Percentiles rank a stretch among this genome's conserved stretches.
Conservation (phyloP, 192 early-diverging fungal genomes). For the Obelidium mucronatum region DNA sequence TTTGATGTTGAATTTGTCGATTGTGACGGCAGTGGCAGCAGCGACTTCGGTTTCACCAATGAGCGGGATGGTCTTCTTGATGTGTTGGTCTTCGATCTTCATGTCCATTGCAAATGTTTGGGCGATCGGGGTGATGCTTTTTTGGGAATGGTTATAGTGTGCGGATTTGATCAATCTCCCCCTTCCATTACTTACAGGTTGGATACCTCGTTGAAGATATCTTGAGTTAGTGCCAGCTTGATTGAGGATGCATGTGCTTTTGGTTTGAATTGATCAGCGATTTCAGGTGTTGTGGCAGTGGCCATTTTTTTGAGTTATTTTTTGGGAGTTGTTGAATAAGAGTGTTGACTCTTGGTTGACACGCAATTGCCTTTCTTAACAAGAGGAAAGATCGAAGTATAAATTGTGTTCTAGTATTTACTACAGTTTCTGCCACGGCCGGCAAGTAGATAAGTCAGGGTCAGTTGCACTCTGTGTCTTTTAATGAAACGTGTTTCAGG, state of each 20-base stretch:
- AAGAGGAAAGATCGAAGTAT: no score
- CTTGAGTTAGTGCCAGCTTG: conserved; percentile 1
- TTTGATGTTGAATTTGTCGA: conserved; percentile 20
- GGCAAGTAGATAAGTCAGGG: no score
- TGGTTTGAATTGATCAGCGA: background rate
- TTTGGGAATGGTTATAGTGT: background rate
- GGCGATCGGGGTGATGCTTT: conserved; percentile 35
- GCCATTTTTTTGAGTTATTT: no score
- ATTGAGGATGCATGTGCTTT: conserved; percentile 13
- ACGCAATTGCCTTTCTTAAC: no score
- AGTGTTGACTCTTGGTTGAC: no score
- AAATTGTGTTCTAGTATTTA: no score
- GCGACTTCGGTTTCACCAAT: conserved; percentile 27
- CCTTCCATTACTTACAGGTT: conserved; percentile 9
- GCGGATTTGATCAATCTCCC: background rate
- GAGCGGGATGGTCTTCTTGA: conserved; percentile 18
- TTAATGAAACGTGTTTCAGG: no score
- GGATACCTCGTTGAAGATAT: conserved; percentile 23
- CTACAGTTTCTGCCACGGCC: no score
- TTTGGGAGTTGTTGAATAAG: no score
- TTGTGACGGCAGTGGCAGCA: conserved; percentile 16
- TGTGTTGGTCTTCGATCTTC: conserved; percentile 38
- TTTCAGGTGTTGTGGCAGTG: no score
- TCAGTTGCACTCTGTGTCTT: no score
- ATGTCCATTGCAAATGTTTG: background rate